Conservation (phyloP, 164 flowering plant genomes). For the Dillenia suffruticosa region DNA sequence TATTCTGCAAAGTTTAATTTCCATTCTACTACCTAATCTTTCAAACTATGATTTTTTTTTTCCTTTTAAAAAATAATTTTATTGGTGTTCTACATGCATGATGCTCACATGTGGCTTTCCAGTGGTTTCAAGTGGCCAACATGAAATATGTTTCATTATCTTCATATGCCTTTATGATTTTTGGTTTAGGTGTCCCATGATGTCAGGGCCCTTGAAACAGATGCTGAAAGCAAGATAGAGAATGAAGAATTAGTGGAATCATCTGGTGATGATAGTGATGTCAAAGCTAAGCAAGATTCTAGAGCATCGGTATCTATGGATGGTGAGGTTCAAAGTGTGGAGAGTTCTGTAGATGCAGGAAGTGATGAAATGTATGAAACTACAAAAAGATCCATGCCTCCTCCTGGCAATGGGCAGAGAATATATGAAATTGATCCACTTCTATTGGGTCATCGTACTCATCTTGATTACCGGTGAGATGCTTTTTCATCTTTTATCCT, state of each 20-base stretch:
- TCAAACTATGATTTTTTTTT: not conserved
- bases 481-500: slow-evolving; percentile 2
- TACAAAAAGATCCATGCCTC: slow-evolving; percentile 49
- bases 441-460: slow-evolving; percentile 39
- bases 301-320: slow-evolving; percentile 15
- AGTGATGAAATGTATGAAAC: slow-evolving; percentile 20
- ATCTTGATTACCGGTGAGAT: slow-evolving; percentile 88
- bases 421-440: slow-evolving; percentile 86
- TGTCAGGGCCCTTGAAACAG: slow-evolving; percentile 17
- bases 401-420: slow-evolving; percentile 73
- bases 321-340: slow-evolving; percentile 13
- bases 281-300: slow-evolving; percentile 19
- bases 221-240: slow-evolving; percentile 15
- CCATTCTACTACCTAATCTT: too few species aligned
- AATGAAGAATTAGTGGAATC: slow-evolving; percentile 13
- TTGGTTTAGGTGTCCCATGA: slow-evolving; percentile 32
- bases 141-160: too few species aligned
- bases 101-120: not conserved
- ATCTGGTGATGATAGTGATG: slow-evolving; percentile 7
- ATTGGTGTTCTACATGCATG: not conserved
- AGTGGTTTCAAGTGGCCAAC: too few species aligned
- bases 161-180: slow-evolving; percentile 3
- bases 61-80: not conserved
- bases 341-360: slow-evolving; percentile 16
- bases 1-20: not conserved